phyloP scores from a whole-genome alignment of 768 basidiomycete species.

The Phylloporus arenicola region DNA sequence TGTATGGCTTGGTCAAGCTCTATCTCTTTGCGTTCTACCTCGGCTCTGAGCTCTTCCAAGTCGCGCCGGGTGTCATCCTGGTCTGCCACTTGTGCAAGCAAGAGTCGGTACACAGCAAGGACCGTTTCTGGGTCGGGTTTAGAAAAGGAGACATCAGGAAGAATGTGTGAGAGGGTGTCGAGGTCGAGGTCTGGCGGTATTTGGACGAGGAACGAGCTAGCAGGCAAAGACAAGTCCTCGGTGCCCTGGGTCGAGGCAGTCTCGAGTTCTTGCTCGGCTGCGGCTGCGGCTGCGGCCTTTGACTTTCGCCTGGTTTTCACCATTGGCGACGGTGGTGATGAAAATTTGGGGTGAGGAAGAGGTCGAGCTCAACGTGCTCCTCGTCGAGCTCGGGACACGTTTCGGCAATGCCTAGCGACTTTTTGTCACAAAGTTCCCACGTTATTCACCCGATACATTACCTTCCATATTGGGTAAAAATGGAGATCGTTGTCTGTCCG shows the following conservation, averaged over 20 bases:
- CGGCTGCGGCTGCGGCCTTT: conserved; percentile 43
- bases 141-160: conserved; percentile 57
- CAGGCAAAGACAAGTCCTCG: conserved; percentile 31
- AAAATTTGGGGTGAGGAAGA: background rate
- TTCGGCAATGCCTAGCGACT: conserved; percentile 4
- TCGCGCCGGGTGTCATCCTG: conserved; percentile 54
- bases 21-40: conserved; percentile 65
- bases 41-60: conserved; percentile 66
- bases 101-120: conserved; percentile 54
- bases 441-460: conserved; percentile 4
- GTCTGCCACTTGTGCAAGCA: conserved; percentile 53
- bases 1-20: conserved; percentile 83
- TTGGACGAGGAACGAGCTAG: conserved; percentile 26
- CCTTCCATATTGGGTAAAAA: conserved; percentile 3
- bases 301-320: conserved; percentile 59
- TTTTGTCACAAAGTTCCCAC: conserved; percentile 15
- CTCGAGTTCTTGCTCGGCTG: conserved; percentile 30
- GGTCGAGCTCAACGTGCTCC: conserved; percentile 31
- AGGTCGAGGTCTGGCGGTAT: conserved; percentile 67
- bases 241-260: conserved; percentile 30
- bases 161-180: conserved; percentile 50
- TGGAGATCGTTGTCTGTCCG: conserved; percentile 1
- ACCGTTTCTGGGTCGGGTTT: conserved; percentile 56
- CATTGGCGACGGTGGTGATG: conserved; percentile 17
- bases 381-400: conserved; percentile 31